Evolutionary conservation across 2,329 filamentous ascomycete genomes (phyloP), one percentile per base, ranked within the genome.

Genomic region (Stemphylium vesicarium): DNA sequence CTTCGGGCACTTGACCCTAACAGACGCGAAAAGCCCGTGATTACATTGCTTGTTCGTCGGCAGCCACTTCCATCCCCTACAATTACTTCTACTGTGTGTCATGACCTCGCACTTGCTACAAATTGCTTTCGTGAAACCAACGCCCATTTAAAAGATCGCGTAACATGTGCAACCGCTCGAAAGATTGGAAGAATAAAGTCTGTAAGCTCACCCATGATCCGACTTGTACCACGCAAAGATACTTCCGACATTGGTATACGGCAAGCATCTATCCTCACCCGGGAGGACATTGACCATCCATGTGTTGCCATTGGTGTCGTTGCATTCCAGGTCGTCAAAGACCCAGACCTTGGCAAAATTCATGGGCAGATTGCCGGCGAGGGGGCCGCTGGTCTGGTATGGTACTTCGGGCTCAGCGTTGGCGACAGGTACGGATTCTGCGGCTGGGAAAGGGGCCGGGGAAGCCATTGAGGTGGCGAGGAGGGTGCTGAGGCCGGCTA

Each of bases 331-430:
- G 15, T 41, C 22, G 12, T 16, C 41, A 22, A 31, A 50, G 8
- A 50, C 40, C 47, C 47, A 50, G 7, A 50, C 26, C 9, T 50
- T 50, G 20, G 47, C 47, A 18, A 50, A n/a, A 9, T 50, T 50
- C n/a, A 29, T 43, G 12, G 47, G 47, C 10, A 50, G 38, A 8
- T 11, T 13, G n/a, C 39, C 47, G 12, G 24, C 16, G 4, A 43
- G 29, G 4, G 39, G 22, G 22, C 20, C 39, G 4, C 13, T 18
- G 32, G 9, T 18, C 18, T 11, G 29, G 2, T 13, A 38, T 16
- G 35, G 22, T 13, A 24, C 15, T 7, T 37, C 44, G 15, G 13
- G n/a, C 22, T 24, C 22, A 24, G 22, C 7, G 22, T 24, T 24
- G 22, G 22, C 22, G 22, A 24, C 22, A 24, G 22, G 22, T 4